Base-by-base conservation (phyloP, 768 basidiomycete genomes). In the Rhizopogon rudus region DNA sequence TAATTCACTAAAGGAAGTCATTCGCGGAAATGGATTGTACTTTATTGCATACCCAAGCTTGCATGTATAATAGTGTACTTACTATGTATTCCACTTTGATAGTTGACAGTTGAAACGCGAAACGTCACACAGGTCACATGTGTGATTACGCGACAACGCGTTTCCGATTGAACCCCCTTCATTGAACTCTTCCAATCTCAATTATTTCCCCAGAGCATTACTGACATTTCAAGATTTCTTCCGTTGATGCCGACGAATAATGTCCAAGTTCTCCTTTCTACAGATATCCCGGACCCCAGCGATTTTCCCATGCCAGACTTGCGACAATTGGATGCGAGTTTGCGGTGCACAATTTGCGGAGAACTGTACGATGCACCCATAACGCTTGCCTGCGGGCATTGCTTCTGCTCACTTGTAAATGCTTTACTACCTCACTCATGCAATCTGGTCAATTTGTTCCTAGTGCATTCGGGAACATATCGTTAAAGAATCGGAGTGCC, bases 301-400 rank as follows among this genome's bases (percentile, higher is more conserved):
- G 90, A 91, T 64, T 92, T 92, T 59, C 78, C 86, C 0, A 66
- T 65, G 3, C 75, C 81, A 13, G 81, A 81, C n/a, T 72, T 93
- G 12, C 76, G 80, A 25, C 71, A 73, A 29, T 67, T 93, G 16
- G 91, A 93, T 60, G 66, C 77, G 17, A 77, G 85, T 9, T 71
- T 88, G 56, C 77, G 87, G 14, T 93, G 91, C 61, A 77, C 79
- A 28, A 91, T 93, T 53, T 93, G 91, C 65, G 76, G 83, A 40
- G 88, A 91, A 56, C 75, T 85, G 35, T 88, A 82, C 62, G 80
- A 80, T 51, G 89, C 78, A 0, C 91, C 91, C 5, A 84, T 93
- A 28, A 82, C 81, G 3, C 77, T 93, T 4, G 67, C 67, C 5
- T 93, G 91, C 64, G 91, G 89, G 1, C 91, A 93, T 63, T 86